Evolutionary conservation across 2,329 filamentous ascomycete genomes (phyloP).

Genomic region (Aspergillus neotritici): DNA sequence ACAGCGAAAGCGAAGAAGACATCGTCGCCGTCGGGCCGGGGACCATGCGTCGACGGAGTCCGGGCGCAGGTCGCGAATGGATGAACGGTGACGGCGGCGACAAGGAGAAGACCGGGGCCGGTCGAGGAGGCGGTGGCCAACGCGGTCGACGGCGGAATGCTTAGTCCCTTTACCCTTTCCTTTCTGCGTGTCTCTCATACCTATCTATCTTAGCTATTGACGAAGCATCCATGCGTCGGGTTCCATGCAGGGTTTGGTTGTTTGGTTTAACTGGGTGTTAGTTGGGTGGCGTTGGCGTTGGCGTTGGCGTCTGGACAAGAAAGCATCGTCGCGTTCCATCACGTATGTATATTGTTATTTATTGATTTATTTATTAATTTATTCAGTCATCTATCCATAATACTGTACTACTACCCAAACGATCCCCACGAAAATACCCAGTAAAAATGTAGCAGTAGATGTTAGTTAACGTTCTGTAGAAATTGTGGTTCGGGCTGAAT

Average conservation of each 20-base stretch:
- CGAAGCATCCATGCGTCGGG: too few species aligned
- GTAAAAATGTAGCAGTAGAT: too few species aligned
- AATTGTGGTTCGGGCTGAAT: too few species aligned
- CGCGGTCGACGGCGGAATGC: slow-evolving; percentile 29
- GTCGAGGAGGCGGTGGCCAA: slow-evolving; percentile 20
- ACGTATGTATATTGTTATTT: too few species aligned
- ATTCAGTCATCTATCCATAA: too few species aligned
- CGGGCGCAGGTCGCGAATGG: slow-evolving; percentile 65
- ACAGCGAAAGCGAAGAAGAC: slow-evolving; percentile 94
- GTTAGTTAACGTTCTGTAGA: too few species aligned
- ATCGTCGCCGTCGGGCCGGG: slow-evolving; percentile 62
- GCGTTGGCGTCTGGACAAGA: neutral
- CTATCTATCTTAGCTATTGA: neutral
- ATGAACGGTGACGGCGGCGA: slow-evolving; percentile 44
- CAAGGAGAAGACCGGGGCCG: slow-evolving; percentile 21
- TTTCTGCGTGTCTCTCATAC: neutral
- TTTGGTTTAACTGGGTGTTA: too few species aligned
- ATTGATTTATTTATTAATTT: too few species aligned
- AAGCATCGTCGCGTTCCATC: too few species aligned
- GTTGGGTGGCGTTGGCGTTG: neutral
- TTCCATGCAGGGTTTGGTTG: too few species aligned
- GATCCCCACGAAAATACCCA: too few species aligned
- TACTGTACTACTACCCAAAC: too few species aligned
- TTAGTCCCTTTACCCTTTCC: neutral
- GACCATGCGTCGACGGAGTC: slow-evolving; percentile 81